These are phyloP conservation scores for Salvia rosmarinus DNA, from an alignment of 257 asterid genomes.

Conservation along the genomic window DNA sequence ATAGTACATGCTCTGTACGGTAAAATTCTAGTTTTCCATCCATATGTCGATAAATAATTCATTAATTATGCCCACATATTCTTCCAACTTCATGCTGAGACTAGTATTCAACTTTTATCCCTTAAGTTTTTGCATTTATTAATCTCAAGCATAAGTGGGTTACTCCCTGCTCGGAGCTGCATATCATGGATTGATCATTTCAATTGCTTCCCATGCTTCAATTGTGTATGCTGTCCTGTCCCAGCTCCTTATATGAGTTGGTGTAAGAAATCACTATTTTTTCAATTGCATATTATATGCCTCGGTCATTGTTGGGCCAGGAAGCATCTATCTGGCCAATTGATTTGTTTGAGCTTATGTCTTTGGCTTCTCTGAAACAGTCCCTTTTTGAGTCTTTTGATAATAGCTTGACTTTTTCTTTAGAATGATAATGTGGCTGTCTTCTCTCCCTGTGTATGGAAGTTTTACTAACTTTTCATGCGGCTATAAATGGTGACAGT, in stretches of 20 bases:
- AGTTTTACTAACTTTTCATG: slow-evolving; percentile 19
- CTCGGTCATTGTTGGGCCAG: neutral
- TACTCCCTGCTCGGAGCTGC: neutral
- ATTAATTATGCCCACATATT: neutral
- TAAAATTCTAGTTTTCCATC: neutral
- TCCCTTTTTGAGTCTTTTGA: neutral
- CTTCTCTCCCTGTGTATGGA: neutral
- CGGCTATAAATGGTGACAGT: slow-evolving; percentile 49
- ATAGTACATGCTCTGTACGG: neutral
- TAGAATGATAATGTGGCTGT: neutral
- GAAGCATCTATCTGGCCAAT: neutral
- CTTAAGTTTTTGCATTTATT: neutral
- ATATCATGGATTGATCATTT: neutral
- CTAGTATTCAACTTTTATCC: neutral
- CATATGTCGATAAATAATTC: neutral
- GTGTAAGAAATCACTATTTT: neutral
- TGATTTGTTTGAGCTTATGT: neutral
- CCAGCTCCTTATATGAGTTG: neutral
- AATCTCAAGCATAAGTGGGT: neutral
- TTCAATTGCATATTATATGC: neutral
- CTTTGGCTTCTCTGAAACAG: neutral
- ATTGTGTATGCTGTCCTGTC: neutral
- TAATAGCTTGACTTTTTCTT: neutral
- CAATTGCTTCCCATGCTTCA: neutral
- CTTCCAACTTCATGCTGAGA: slow-evolving; percentile 12